Evolutionary conservation across 192 early-diverging fungal species (phyloP), one percentile per base, ranked within the genome.

Genomic region (Backusella australiensis): DNA sequence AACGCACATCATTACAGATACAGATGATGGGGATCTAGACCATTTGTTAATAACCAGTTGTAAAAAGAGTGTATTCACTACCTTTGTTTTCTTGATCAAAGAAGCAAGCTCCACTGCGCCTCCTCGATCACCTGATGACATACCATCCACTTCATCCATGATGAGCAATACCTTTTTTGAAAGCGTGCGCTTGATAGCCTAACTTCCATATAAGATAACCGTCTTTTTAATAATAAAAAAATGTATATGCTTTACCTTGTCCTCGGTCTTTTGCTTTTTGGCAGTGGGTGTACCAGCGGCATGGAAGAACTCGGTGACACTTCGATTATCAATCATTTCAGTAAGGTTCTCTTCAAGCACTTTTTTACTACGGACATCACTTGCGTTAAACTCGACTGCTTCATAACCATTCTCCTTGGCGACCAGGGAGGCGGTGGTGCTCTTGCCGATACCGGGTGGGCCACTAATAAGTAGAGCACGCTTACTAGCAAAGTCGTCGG

Each of bases 121-220:
- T 52, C 97, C 98, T 41, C 97, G 90, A 82, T 99, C 98, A 26
- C 97, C 97, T 41, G 89, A 92, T 6, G 96, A 95, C 98, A 99
- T 99, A 36, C 98, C 98, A 81, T 99, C 98, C 1, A 98, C 96
- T 80, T 99, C 98, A 85, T 99, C 98, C 98, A 99, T 99, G 52
- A 99, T 93, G 6, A 99, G 81, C 0, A 97, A 89, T 23, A 86
- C 84, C 72, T 88, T 90, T 42, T 83, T 86, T 3, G 70, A 63
- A 15, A 56, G 46, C 14, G 32, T 32, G 11, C 32, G 36, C 1
- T 41, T 44, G 11, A 6, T 21, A 11, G 46, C 49, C 63, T 67
- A 34, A 67, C 12, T 56, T n/a, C 14, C 6, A 75, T 26, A 32
- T 32, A 32, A 32, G 32, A 32, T 2, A 32, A 3, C 32, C 32